These are phyloP conservation scores for Wickerhamomyces xylosicus DNA, from an alignment of 805 yeast species.

Conservation along the genomic window DNA sequence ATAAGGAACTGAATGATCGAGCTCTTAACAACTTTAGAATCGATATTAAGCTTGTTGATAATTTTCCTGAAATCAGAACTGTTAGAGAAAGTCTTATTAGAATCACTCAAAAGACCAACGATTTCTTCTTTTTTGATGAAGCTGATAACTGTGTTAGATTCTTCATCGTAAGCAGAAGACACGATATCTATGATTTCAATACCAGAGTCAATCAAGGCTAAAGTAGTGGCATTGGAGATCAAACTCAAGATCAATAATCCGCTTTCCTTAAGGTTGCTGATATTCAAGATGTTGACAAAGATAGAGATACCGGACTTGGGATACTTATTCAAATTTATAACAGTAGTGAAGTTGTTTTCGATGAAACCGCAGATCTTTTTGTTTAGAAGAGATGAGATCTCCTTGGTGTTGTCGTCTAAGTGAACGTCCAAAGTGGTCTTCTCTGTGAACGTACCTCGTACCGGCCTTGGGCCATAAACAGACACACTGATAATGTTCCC, in stretches of 20 bases:
- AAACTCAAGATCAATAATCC: constrained; percentile 24
- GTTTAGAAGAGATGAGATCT: constrained; percentile 23
- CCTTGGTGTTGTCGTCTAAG: constrained; percentile 25
- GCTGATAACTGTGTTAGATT: constrained; percentile 33
- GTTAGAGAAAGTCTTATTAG: constrained; percentile 6
- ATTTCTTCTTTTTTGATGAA: constrained; percentile 49
- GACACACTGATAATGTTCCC: constrained; percentile 39
- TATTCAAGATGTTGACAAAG: constrained; percentile 53
- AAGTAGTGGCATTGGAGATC: constrained; percentile 36
- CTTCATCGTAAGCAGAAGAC: constrained; percentile 44
- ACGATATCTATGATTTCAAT: constrained; percentile 74
- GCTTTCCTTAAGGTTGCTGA: constrained; percentile 21
- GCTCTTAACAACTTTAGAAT: constrained; percentile 4
- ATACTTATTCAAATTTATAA: constrained; percentile 48
- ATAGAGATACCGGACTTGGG: constrained; percentile 88
- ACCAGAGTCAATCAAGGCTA: constrained; percentile 80
- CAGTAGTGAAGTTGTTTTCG: constrained; percentile 26
- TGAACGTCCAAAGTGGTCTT: constrained; percentile 54
- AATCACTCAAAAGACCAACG: constrained; percentile 48
- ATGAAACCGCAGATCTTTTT: constrained; percentile 33
- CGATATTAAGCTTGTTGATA: constrained; percentile 2
- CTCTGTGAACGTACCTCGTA: constrained; percentile 59
- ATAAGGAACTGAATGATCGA: neutral
- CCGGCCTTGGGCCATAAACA: constrained; percentile 86
- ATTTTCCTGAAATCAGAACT: constrained; percentile 1